Evolutionary conservation across 208 protist species (phyloP).

Genomic region (Trypanosoma cruzi): DNA sequence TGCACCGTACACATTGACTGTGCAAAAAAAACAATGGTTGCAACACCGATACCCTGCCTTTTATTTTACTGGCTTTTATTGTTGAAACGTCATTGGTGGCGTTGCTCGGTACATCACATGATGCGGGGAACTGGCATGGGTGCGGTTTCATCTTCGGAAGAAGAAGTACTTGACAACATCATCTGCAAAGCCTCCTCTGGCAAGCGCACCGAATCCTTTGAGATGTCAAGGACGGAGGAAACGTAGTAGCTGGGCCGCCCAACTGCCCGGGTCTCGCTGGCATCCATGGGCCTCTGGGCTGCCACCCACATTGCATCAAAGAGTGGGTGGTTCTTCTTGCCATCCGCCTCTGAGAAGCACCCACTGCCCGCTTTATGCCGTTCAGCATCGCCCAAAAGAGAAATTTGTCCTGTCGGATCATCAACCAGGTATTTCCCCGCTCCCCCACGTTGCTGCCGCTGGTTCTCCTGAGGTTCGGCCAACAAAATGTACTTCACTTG

Average conservation of each 20-base stretch:
- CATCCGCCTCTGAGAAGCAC: neutral
- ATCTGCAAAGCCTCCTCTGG: conserved; percentile 30
- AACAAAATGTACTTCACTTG: conserved; percentile 32
- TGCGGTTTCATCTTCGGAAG: conserved; percentile 7
- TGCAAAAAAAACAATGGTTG: neutral
- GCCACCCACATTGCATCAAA: conserved; percentile 85
- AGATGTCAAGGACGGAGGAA: conserved; percentile 41
- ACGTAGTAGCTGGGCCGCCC: conserved; percentile 68
- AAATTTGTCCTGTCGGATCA: neutral
- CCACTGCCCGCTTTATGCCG: neutral
- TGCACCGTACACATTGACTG: neutral
- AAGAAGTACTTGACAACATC: conserved; percentile 28
- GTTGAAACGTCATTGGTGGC: neutral
- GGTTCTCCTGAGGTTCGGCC: conserved; percentile 21
- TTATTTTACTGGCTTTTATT: neutral
- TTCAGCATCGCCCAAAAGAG: neutral
- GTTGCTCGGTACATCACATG: neutral
- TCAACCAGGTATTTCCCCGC: neutral
- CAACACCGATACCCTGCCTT: neutral
- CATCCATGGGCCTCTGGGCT: conserved; percentile 37
- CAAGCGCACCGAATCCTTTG: conserved; percentile 7
- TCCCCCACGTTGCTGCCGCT: neutral
- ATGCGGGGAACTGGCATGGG: neutral
- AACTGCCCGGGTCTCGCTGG: conserved; percentile 46
- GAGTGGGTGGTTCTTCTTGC: conserved; percentile 38